A percentile compares a stretch with the other conserved stretches of the same genome.
Evolutionary conservation across 1,284 basidiomycete genomes (phyloP).

Genomic region (Sphagnurus paluster): DNA sequence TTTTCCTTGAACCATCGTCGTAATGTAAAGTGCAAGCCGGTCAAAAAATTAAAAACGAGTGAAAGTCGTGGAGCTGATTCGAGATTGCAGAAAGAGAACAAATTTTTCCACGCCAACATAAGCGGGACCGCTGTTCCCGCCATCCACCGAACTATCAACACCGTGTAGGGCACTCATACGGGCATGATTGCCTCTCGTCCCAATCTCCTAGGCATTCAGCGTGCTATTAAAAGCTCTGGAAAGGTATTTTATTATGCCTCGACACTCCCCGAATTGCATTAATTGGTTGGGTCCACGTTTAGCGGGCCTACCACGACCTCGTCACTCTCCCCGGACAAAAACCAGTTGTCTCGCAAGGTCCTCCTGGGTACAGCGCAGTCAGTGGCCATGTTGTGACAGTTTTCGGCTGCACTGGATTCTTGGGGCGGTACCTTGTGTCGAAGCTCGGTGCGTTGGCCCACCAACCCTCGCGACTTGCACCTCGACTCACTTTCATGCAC

Average conservation of each 20-base stretch:
- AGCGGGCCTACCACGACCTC: slow-evolving; percentile 76
- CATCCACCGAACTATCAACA: slow-evolving; percentile 37
- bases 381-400: slow-evolving; percentile 94
- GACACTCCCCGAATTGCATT: neutral
- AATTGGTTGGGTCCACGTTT: slow-evolving; percentile 18
- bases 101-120: slow-evolving; percentile 29
- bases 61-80: slow-evolving; percentile 4
- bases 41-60: neutral
- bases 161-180: slow-evolving; percentile 27
- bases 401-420: slow-evolving; percentile 95
- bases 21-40: neutral
- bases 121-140: slow-evolving; percentile 28
- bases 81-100: slow-evolving; percentile 3
- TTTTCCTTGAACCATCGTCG: slow-evolving; percentile 56
- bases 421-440: slow-evolving; percentile 92
- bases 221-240: slow-evolving; percentile 39
- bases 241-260: slow-evolving; percentile 37
- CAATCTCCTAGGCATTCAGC: slow-evolving; percentile 51
- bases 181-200: slow-evolving; percentile 48
- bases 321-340: slow-evolving; percentile 59
- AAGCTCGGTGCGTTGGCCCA: slow-evolving; percentile 73
- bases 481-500: slow-evolving; percentile 15
- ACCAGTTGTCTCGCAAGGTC: slow-evolving; percentile 73
- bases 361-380: slow-evolving; percentile 84
- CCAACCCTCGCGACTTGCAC: neutral